phyloP scores from a whole-genome alignment of 345 rosid species.

The Sonneratia caseolaris region DNA sequence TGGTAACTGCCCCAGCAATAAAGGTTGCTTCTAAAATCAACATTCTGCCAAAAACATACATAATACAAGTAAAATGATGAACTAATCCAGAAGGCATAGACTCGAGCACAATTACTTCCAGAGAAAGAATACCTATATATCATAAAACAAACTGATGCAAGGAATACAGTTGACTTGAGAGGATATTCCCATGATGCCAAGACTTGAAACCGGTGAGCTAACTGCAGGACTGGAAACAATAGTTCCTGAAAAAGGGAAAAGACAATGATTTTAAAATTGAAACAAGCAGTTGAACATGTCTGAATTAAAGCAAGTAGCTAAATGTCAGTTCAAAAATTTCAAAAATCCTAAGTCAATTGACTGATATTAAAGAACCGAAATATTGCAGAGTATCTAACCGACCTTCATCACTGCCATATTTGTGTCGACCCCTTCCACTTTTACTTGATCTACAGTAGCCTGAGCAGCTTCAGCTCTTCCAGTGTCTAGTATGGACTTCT shows the following conservation, averaged over 20 bases:
- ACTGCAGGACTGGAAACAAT: conserved; percentile 49
- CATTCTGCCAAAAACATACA: background rate
- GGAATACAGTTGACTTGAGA: conserved; percentile 48
- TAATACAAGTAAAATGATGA: background rate
- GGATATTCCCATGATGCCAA: conserved; percentile 71
- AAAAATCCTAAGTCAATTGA: conserved; percentile 1
- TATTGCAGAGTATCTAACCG: background rate
- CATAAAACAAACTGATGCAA: conserved; percentile 31
- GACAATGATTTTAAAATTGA: background rate
- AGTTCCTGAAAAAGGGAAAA: conserved; percentile 40
- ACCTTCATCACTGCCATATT: conserved; percentile 90
- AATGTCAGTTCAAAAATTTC: background rate
- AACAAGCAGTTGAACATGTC: background rate
- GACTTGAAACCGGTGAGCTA: conserved; percentile 31
- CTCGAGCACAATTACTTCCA: background rate
- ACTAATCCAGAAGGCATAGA: background rate
- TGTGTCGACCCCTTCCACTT: conserved; percentile 92
- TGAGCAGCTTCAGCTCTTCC: conserved; percentile 87
- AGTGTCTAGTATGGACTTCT: conserved; percentile 55
- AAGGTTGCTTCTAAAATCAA: background rate
- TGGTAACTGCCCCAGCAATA: background rate
- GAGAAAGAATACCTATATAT: conserved; percentile 29
- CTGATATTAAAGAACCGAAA: background rate
- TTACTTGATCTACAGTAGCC: conserved; percentile 89
- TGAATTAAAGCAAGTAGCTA: background rate